Conservation (phyloP, 805 yeast genomes). For the Torulaspora franciscae region DNA sequence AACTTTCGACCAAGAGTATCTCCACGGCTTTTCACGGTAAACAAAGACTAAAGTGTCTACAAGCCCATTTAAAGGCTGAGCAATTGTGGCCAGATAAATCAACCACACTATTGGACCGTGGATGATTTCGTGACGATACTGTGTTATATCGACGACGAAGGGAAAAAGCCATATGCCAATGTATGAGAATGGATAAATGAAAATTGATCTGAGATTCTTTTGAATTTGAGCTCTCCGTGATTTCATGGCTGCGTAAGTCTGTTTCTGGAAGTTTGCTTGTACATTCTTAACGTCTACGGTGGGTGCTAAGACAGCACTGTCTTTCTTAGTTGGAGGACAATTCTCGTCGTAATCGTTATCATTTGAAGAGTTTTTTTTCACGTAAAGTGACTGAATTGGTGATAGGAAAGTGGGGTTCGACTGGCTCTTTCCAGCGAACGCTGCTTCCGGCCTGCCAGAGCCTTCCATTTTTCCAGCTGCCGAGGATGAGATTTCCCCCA, state of each 20-base stretch:
- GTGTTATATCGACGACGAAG: constrained; percentile 57
- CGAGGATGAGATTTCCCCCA: no score
- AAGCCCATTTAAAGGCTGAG: constrained; percentile 75
- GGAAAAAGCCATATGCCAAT: constrained; percentile 80
- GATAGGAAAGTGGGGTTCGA: neutral
- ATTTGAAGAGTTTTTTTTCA: neutral
- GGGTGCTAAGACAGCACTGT: neutral
- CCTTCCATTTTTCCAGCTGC: neutral
- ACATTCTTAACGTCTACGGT: constrained; percentile 12
- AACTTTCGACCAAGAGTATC: constrained; percentile 36
- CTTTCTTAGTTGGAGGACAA: neutral
- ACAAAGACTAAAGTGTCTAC: constrained; percentile 74
- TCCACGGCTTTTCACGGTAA: constrained; percentile 78
- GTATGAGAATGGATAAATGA: constrained; percentile 80
- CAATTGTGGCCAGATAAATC: constrained; percentile 61
- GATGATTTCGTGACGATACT: constrained; percentile 43
- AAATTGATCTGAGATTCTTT: constrained; percentile 72
- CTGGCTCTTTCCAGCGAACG: neutral
- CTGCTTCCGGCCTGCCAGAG: neutral
- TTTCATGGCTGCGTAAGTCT: constrained; percentile 57
- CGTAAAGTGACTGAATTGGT: constrained; percentile 3
- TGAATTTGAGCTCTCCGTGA: constrained; percentile 61
- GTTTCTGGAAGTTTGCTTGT: constrained; percentile 46
- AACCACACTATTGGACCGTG: constrained; percentile 59
- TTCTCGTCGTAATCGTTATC: neutral